Evolutionary conservation across 345 rosid species (phyloP).

Genomic region (Salix purpurea): DNA sequence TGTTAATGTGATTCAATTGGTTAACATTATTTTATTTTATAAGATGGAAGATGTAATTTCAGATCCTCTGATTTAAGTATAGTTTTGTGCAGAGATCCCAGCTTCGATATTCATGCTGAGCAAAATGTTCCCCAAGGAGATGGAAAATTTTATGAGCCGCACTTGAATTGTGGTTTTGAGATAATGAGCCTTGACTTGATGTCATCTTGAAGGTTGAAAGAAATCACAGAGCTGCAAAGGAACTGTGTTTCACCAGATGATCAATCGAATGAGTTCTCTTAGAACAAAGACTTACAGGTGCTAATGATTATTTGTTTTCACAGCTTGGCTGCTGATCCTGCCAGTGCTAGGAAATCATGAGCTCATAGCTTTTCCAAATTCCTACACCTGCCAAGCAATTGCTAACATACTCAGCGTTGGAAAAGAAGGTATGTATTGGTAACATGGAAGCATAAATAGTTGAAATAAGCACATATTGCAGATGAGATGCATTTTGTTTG

Average conservation of each 20-base stretch:
- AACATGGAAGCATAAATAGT: neutral
- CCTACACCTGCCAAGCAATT: neutral
- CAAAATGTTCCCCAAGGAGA: neutral
- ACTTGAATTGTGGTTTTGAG: neutral
- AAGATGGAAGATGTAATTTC: neutral
- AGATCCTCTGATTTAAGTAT: neutral
- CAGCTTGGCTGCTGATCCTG: neutral
- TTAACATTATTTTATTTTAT: conserved; percentile 1
- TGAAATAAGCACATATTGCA: neutral
- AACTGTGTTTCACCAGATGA: neutral
- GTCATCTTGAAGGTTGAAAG: neutral
- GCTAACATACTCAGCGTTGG: neutral
- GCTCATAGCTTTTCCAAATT: neutral
- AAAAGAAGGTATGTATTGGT: neutral
- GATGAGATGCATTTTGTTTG: neutral
- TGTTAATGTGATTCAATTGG: neutral
- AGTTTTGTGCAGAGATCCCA: conserved; percentile 6
- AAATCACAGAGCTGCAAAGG: neutral
- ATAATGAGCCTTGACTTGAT: neutral
- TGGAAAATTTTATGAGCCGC: neutral
- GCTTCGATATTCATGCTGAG: neutral
- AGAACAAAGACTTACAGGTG: neutral
- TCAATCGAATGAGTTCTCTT: neutral
- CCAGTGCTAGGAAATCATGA: neutral
- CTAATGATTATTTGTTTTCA: neutral